A percentile compares a stretch with the other conserved stretches of the same genome.
phyloP scores from a whole-genome alignment of 2,329 filamentous ascomycete species.

The Neofusicoccum laricinum region DNA sequence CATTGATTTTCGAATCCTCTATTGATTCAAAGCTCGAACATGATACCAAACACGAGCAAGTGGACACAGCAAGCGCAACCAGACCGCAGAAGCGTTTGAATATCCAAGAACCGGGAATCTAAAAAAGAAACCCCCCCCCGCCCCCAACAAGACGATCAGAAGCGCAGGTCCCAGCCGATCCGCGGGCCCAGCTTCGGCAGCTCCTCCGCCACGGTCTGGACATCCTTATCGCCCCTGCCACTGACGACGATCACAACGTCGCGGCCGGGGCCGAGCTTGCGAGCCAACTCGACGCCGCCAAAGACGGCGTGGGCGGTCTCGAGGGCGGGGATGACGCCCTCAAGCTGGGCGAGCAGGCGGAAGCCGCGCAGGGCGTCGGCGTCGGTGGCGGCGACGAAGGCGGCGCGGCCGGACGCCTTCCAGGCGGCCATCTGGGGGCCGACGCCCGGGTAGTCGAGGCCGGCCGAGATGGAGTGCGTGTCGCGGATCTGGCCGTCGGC shows the following conservation, averaged over 20 bases:
- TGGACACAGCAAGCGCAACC: not conserved
- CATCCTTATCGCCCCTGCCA: constrained; percentile 95
- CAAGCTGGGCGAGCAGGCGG: constrained; percentile 78
- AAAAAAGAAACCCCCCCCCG: too few species aligned
- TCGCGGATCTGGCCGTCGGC: constrained; percentile 88
- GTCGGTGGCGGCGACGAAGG: constrained; percentile 88
- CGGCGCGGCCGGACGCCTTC: constrained; percentile 86
- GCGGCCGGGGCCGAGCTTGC: constrained; percentile 82
- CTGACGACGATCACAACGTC: constrained; percentile 92
- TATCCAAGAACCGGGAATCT: too few species aligned
- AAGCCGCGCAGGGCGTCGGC: constrained; percentile 87
- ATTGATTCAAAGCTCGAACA: too few species aligned
- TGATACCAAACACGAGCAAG: not conserved
- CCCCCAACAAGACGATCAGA: constrained; percentile 27
- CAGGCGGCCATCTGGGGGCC: constrained; percentile 87
- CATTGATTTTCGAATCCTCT: too few species aligned
- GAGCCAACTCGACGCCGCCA: constrained; percentile 83
- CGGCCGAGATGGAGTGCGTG: constrained; percentile 94
- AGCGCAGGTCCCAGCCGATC: constrained; percentile 71
- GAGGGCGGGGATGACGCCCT: constrained; percentile 95
- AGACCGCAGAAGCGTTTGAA: too few species aligned
- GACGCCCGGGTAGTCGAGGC: constrained; percentile 94
- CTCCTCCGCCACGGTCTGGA: constrained; percentile 95
- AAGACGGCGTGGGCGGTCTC: constrained; percentile 92
- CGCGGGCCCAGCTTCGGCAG: constrained; percentile 80